Conservation (phyloP, 257 asterid species). For the Nicotiana attenuata region DNA sequence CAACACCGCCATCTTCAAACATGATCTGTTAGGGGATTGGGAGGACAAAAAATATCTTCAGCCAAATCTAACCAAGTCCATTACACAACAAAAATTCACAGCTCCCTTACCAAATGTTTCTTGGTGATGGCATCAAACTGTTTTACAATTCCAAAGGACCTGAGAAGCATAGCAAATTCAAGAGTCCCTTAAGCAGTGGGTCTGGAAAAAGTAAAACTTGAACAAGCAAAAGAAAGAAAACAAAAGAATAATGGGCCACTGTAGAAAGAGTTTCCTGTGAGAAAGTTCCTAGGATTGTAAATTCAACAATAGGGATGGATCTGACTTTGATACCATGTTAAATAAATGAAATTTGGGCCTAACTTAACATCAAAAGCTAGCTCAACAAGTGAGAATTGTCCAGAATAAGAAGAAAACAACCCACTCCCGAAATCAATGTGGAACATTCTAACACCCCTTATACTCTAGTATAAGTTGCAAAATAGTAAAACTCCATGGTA, state of each 20-base stretch:
- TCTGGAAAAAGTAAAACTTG: background rate
- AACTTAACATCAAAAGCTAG: background rate
- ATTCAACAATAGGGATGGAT: background rate
- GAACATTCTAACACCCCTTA: background rate
- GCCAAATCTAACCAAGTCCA: constrained; percentile 9
- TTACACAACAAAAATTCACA: constrained; percentile 5
- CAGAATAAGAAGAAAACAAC: background rate
- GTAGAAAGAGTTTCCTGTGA: background rate
- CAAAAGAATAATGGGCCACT: background rate
- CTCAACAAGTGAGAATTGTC: background rate
- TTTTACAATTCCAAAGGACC: constrained; percentile 74
- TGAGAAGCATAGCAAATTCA: constrained; percentile 18
- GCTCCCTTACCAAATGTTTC: constrained; percentile 71
- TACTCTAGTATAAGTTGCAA: background rate
- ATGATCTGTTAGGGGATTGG: constrained; percentile 44
- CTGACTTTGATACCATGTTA: background rate
- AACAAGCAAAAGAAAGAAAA: constrained; percentile 4
- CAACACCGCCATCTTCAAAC: constrained; percentile 79
- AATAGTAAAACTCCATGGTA: background rate
- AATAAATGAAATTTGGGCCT: background rate
- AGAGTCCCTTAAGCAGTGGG: background rate
- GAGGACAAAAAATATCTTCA: background rate
- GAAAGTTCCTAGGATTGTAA: background rate
- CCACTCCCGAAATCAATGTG: background rate
- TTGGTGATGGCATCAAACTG: constrained; percentile 56